These are phyloP conservation scores for Colletotrichum sp. DNA, from an alignment of 2,329 filamentous ascomycete genomes.

Conservation along the genomic window DNA sequence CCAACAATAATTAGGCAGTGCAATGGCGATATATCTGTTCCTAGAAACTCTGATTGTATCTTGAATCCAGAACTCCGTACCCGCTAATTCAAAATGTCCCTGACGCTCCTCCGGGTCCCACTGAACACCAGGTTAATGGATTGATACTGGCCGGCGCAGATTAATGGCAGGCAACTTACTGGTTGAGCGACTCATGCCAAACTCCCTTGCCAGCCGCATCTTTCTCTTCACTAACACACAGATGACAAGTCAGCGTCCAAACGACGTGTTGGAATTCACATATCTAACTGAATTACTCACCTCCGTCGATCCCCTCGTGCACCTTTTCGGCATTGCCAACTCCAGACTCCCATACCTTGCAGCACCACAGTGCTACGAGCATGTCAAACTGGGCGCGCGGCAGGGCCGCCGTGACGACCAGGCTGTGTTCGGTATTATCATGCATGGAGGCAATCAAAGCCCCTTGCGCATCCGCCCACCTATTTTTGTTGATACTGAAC, in stretches of 20 bases:
- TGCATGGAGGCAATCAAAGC: background rate
- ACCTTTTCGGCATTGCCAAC: background rate
- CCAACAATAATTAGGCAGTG: no score
- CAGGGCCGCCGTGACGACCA: background rate
- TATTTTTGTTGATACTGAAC: background rate
- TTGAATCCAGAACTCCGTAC: no score
- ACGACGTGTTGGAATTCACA: background rate
- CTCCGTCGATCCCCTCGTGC: background rate
- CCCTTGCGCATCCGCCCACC: background rate
- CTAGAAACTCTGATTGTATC: no score
- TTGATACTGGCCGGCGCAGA: no score
- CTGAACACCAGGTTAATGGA: no score
- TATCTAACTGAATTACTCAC: background rate
- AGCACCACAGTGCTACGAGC: background rate
- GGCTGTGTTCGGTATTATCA: background rate
- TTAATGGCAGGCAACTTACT: no score
- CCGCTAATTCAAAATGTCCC: no score
- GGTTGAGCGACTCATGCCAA: background rate
- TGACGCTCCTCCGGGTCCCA: no score
- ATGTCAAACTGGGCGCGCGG: conserved; percentile 1
- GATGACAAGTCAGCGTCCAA: background rate
- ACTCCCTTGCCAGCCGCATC: background rate
- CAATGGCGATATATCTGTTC: no score
- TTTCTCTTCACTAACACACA: background rate
- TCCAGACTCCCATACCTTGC: background rate